Base-by-base conservation (phyloP, 2,329 filamentous ascomycete genomes). In the Cercospora janseana region DNA sequence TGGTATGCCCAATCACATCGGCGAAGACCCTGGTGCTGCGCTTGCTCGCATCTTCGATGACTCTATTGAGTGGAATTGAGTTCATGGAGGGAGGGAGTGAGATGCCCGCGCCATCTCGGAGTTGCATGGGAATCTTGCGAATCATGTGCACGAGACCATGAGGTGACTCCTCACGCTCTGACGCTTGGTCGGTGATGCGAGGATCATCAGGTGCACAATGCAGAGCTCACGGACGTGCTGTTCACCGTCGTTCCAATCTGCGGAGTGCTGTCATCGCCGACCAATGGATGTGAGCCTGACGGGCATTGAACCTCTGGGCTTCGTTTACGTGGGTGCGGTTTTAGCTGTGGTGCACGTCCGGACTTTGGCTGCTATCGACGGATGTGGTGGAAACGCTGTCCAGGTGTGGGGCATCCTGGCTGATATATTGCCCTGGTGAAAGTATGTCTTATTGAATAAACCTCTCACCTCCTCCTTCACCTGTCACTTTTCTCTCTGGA, bases 151-250 rank as follows among this genome's bases (percentile, higher is more conserved):
- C 26, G n/a, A 13, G 35, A n/a, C n/a, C 35, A 26, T 38, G 35
- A 24, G 12, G 21, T 38, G 35, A 40, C 35, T 40, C 35, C 35
- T 40, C 35, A 26, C 35, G n/a, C n/a, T n/a, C n/a, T n/a, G n/a
- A n/a, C n/a, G n/a, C n/a, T n/a, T 40, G 35, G 20, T 40, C 26
- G 35, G 21, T 23, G 20, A 40, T 40, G n/a, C 13, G 16, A 4
- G 15, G 35, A 23, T 13, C 35, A 23, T 23, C 20, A 40, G 21
- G 16, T 7, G 35, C 35, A 26, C 35, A 15, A 13, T 40, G 35
- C 35, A 24, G 35, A 26, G 21, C 26, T 8, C 8, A 24, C n/a
- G 16, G 35, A 10, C 20, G 9, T 24, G 35, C 18, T 10, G 9
- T 38, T 20, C 12, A 21, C n/a, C 12, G 34, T 7, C 13, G n/a